These are phyloP conservation scores for Scenedesmus sp. DNA, from an alignment of 163 green algal genomes.

Conservation along the genomic window DNA sequence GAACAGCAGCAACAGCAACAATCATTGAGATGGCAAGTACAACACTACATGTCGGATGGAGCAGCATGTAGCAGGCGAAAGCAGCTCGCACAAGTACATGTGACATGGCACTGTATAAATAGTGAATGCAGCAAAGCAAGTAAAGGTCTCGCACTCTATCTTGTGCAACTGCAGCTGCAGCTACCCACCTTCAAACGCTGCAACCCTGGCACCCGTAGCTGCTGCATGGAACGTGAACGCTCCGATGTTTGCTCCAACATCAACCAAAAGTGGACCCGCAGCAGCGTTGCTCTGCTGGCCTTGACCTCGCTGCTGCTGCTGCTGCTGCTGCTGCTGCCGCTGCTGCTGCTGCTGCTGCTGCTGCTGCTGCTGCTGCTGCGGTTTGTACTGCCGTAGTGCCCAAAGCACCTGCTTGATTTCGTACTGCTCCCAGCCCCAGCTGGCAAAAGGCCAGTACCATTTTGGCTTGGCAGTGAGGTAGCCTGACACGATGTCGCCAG, in stretches of 20 bases:
- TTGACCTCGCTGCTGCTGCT: background rate
- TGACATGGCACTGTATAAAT: background rate
- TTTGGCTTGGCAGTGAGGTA: background rate
- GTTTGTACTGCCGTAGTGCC: constrained; percentile 25
- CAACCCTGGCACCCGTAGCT: constrained; percentile 47
- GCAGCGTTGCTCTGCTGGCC: background rate
- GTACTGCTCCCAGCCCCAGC: constrained; percentile 8
- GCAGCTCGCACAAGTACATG: too few species aligned
- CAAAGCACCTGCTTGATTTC: constrained; percentile 40
- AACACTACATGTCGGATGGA: background rate
- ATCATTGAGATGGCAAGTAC: background rate
- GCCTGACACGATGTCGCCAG: constrained; percentile 26
- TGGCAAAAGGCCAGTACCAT: background rate
- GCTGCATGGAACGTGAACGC: constrained; percentile 59
- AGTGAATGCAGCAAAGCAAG: background rate
- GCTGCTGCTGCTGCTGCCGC: background rate
- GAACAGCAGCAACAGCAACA: background rate
- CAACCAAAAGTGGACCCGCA: constrained; percentile 53
- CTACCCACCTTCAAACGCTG: constrained; percentile 51
- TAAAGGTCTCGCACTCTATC: background rate
- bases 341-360: background rate
- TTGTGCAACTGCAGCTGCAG: too few species aligned
- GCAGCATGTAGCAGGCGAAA: background rate
- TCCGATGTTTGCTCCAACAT: constrained; percentile 60
- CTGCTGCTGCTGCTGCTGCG: constrained; percentile 1